Percentiles rank a stretch among this genome's conserved stretches.
These are phyloP conservation scores for Cytospora chrysosperma DNA, from an alignment of 2,329 filamentous ascomycete species.

Conservation along the genomic window DNA sequence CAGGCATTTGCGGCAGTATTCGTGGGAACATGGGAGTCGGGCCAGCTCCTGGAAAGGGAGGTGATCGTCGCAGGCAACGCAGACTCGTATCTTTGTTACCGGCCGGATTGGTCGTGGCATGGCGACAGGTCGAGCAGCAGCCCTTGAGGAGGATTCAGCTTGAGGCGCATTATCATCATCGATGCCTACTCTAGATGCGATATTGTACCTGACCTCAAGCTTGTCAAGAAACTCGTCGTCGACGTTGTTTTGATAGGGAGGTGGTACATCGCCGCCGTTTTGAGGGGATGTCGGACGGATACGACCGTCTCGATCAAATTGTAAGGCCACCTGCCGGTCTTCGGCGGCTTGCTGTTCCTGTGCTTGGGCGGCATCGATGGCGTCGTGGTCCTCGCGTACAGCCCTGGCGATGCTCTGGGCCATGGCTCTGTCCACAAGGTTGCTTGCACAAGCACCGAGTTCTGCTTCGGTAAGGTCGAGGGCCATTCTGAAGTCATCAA, in stretches of 20 bases:
- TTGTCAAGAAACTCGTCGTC: not conserved
- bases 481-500: not conserved
- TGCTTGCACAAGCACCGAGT: not conserved
- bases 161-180: not conserved
- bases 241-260: too few species aligned
- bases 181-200: not conserved
- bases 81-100: not conserved
- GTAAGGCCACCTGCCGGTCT: too few species aligned
- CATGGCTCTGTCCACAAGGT: not conserved
- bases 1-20: conserved; percentile 16
- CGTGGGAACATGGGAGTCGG: not conserved
- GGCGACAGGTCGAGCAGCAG: not conserved
- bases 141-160: not conserved
- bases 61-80: not conserved
- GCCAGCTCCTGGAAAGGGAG: not conserved
- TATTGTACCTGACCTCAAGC: not conserved
- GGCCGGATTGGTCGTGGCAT: too few species aligned
- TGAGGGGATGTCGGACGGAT: not conserved
- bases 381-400: not conserved
- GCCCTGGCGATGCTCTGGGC: not conserved
- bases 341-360: too few species aligned
- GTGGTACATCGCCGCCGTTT: too few species aligned
- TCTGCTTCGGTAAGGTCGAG: not conserved
- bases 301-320: not conserved
- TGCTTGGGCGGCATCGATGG: not conserved